Evolutionary conservation across 2,329 filamentous ascomycete species (phyloP).

Genomic region (Stenocarpella maydis): DNA sequence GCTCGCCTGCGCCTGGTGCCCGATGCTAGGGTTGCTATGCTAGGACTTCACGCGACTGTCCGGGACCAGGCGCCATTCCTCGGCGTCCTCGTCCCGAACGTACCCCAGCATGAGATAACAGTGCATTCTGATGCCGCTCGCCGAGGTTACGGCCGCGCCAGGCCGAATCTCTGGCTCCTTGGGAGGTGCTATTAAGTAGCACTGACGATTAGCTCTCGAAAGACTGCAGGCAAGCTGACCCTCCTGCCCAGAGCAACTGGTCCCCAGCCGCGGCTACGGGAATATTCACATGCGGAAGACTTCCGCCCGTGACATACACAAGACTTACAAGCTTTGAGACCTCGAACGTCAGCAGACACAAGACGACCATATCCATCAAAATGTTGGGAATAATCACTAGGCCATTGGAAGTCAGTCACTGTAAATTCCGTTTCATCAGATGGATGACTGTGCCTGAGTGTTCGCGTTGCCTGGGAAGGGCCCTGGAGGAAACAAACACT

Average conservation of each 20-base stretch:
- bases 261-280: neutral
- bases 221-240: accelerated
- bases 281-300: neutral
- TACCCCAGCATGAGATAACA: neutral
- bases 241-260: neutral
- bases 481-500: neutral
- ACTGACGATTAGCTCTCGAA: neutral
- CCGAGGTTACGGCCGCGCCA: conserved; percentile 9
- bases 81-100: neutral
- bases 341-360: conserved; percentile 24
- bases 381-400: conserved; percentile 17
- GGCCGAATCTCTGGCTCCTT: conserved; percentile 4
- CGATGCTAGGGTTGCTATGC: neutral
- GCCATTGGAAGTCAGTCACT: neutral
- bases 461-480: neutral
- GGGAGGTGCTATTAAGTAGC: conserved; percentile 4
- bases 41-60: conserved; percentile 8
- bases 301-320: too few relatives aligned
- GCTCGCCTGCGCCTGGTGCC: conserved; percentile 2
- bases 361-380: conserved; percentile 9
- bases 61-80: conserved; percentile 9
- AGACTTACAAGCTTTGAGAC: conserved; percentile 9
- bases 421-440: too few relatives aligned
- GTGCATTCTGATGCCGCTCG: conserved; percentile 17
- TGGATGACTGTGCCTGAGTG: neutral